These are phyloP conservation scores for Erysimum pusillum DNA, from an alignment of 441 rosid genomes.

Conservation along the genomic window DNA sequence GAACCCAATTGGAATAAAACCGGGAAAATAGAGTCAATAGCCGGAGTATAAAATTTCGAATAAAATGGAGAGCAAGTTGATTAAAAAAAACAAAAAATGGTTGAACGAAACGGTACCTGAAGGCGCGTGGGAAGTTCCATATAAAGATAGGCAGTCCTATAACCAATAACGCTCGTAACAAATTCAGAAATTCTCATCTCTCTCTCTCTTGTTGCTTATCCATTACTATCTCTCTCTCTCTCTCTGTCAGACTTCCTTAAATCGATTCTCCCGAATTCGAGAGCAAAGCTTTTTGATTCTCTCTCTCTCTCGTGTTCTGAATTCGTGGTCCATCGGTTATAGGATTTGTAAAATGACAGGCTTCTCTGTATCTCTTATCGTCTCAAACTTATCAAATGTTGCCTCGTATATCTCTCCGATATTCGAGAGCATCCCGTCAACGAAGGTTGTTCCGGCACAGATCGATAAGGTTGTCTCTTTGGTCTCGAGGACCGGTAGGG, in stretches of 20 bases:
- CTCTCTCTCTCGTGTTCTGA: constrained; percentile 10
- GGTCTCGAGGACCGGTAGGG: constrained; percentile 72
- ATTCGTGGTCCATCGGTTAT: constrained; percentile 1
- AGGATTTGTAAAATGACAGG: constrained; percentile 36
- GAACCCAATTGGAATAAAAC: background rate
- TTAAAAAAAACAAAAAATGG: background rate
- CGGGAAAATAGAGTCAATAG: background rate
- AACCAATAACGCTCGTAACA: constrained; percentile 21
- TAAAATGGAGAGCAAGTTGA: constrained; percentile 15
- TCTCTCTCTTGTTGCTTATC: constrained; percentile 33
- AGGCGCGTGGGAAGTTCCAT: constrained; percentile 47
- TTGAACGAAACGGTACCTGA: constrained; percentile 25
- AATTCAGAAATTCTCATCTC: constrained; percentile 33
- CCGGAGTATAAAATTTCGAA: background rate
- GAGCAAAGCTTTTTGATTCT: constrained; percentile 27
- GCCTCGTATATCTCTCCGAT: constrained; percentile 50
- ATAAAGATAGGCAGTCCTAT: constrained; percentile 26
- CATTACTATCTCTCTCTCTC: background rate
- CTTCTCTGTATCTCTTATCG: constrained; percentile 47
- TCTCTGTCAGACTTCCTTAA: background rate
- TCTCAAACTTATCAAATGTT: constrained; percentile 45
- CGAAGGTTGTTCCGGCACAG: constrained; percentile 47
- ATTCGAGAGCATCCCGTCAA: constrained; percentile 47
- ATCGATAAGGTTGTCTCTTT: constrained; percentile 56
- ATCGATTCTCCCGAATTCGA: constrained; percentile 31